Evolutionary conservation across 306 rosid species (phyloP).

Genomic region (Quercus parvula): DNA sequence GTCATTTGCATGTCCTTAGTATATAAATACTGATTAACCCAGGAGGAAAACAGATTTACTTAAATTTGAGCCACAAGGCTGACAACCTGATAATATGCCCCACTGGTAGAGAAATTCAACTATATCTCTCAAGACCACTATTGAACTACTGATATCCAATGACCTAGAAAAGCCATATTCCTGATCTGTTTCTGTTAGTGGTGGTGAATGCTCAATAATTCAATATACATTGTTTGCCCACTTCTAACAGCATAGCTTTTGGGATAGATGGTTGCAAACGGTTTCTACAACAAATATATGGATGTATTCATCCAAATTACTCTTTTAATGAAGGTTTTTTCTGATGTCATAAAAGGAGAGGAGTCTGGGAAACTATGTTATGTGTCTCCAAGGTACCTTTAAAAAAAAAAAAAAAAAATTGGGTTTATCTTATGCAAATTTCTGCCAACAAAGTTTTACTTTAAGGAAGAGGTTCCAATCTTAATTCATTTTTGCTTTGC

Average conservation of each 20-base stretch:
- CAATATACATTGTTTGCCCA: not conserved
- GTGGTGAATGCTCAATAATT: not conserved
- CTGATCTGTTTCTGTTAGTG: not conserved
- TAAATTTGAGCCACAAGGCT: not conserved
- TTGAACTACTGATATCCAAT: not conserved
- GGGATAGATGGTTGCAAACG: too few species aligned
- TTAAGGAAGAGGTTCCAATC: not conserved
- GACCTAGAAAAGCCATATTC: not conserved
- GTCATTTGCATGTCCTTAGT: slow-evolving; percentile 22
- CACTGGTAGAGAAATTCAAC: not conserved
- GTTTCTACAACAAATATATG: too few species aligned
- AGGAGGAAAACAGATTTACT: not conserved
- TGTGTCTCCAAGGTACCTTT: not conserved
- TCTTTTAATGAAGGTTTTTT: too few species aligned
- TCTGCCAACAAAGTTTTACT: not conserved
- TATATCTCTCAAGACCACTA: not conserved
- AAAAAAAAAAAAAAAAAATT: too few species aligned
- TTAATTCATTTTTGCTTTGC: not conserved
- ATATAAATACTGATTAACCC: not conserved
- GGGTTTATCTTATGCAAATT: not conserved
- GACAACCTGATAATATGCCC: not conserved
- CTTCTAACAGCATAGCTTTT: not conserved
- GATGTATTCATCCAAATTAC: too few species aligned
- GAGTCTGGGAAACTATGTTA: not conserved
- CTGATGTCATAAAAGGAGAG: not conserved